Conservation (phyloP, 345 rosid genomes). For the Ailanthus altissimus region DNA sequence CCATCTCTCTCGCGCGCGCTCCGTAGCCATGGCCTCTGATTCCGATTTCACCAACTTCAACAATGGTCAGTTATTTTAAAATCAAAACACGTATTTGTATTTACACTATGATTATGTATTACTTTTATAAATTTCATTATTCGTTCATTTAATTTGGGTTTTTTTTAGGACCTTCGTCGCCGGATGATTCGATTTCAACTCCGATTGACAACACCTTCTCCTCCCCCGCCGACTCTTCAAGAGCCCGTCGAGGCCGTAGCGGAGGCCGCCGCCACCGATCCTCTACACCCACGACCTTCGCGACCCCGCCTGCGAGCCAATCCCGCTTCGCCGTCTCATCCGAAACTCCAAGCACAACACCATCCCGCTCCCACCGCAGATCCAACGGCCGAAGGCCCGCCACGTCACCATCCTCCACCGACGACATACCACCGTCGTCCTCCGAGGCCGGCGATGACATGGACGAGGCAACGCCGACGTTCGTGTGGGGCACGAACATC, state of each 20-base stretch:
- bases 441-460: conserved; percentile 70
- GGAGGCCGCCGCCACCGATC: conserved; percentile 27
- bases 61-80: conserved; percentile 33
- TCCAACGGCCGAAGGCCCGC: conserved; percentile 35
- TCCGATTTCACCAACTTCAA: conserved; percentile 50
- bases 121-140: too few relatives aligned
- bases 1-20: conserved; percentile 23
- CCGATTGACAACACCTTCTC: conserved; percentile 67
- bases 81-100: background rate
- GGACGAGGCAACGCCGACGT: conserved; percentile 75
- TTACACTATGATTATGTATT: background rate
- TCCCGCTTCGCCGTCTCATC: conserved; percentile 38
- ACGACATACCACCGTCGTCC: conserved; percentile 44
- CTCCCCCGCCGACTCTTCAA: conserved; percentile 40
- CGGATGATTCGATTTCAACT: conserved; percentile 61
- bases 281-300: conserved; percentile 28
- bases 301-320: conserved; percentile 28
- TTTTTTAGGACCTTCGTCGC: conserved; percentile 61
- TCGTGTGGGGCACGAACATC: conserved; percentile 95
- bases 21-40: conserved; percentile 66
- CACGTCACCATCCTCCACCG: conserved; percentile 56
- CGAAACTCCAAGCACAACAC: conserved; percentile 55
- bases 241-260: conserved; percentile 17
- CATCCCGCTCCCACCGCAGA: conserved; percentile 37
- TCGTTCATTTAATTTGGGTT: background rate